A percentile compares a stretch with the other conserved stretches of the same genome.
These are phyloP conservation scores for Leucaena leucocephala DNA, from an alignment of 306 rosid genomes.

Conservation along the genomic window DNA sequence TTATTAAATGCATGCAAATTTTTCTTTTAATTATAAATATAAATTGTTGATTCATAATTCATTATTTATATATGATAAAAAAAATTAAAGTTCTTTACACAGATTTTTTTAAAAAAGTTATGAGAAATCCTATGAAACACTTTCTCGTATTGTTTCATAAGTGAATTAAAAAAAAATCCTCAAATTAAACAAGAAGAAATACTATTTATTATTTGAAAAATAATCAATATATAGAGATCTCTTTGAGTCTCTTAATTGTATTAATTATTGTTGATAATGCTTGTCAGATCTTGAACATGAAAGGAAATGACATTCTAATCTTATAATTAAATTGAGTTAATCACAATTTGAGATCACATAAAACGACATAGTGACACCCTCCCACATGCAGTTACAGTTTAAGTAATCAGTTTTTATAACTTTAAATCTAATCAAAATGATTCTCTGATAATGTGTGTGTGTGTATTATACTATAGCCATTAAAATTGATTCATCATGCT, in stretches of 20 bases:
- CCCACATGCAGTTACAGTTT: conserved; percentile 15
- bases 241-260: background rate
- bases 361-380: conserved; percentile 4
- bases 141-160: background rate
- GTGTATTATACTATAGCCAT: background rate
- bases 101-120: too few relatives aligned
- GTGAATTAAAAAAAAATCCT: background rate
- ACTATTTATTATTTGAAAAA: background rate
- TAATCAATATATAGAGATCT: background rate
- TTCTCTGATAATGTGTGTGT: too few relatives aligned
- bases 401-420: background rate
- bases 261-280: background rate
- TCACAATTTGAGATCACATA: background rate
- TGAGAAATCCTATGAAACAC: background rate
- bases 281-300: background rate
- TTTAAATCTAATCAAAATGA: conserved; percentile 12
- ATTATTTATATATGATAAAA: too few relatives aligned
- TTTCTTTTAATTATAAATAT: too few relatives aligned
- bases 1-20: background rate
- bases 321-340: background rate
- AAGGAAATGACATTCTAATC: background rate
- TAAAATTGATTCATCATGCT: background rate
- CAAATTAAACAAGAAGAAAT: background rate
- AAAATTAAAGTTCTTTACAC: too few relatives aligned
- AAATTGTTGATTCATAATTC: background rate